Base-by-base conservation (phyloP, 1,284 basidiomycete genomes). In the Microbotryomycetes sp. region DNA sequence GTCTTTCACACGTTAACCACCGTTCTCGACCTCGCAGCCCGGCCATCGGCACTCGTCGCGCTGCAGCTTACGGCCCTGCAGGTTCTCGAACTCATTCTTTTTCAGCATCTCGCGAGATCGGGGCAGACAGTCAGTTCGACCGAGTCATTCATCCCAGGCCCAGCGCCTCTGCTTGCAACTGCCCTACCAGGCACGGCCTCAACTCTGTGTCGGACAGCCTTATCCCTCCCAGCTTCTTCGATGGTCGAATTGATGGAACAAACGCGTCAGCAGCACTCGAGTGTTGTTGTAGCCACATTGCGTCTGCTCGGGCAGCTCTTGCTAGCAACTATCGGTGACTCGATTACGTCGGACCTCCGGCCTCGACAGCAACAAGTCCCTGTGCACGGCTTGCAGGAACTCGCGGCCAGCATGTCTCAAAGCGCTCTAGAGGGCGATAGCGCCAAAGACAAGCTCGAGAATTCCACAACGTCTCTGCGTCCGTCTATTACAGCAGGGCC, bases 1-100 rank as follows among this genome's bases (percentile, higher is more conserved):
- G 77, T 93, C 31, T 91, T 91, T 13, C 88, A 89, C 74, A 89
- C 86, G 2, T 75, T 94, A 54, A 84, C 88, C 64, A 81, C 85
- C 2, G 77, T 91, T 11, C 77, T 93, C 52, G 75, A 73, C 15
- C 66, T 74, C 15, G 52, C 72, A 1, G 78, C 79, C 4, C 78
- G 83, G 0, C 76, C 78, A 41, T 85, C 87, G 2, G 77, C 77
- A 3, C 79, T 85, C 68, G 73, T 81, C 2, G 72, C 81, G 9
- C 77, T 93, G 27, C 88, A 90, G 71, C 78, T 79, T 11, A 63
- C 78, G 1, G 85, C 87, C 6, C 78, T 94, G 18, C 76, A 81
- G n/a, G 74, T 85, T 9, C 74, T 89, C 1, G 75, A 76, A 23
- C 66, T 81, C 21, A 75, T 92, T 24, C 71, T 91, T n/a, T 79